These are phyloP conservation scores for Leccinum subrobustum DNA, from an alignment of 1,284 basidiomycete species.

Conservation along the genomic window DNA sequence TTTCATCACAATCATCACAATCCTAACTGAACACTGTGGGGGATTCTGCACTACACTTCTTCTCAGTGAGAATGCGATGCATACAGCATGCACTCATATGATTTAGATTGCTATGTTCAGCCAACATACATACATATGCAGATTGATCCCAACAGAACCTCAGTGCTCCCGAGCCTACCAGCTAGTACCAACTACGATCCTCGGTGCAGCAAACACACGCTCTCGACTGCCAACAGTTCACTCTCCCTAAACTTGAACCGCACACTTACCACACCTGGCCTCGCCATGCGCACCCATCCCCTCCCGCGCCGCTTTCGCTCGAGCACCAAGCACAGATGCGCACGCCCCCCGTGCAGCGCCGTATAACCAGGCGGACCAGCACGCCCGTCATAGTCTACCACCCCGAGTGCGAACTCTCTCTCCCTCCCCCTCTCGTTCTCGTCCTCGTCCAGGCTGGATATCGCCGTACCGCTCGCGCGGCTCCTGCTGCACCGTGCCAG, in stretches of 20 bases:
- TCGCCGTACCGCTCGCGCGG: slow-evolving; percentile 16
- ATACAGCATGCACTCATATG: too few species aligned
- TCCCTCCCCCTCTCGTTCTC: not conserved
- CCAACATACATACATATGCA: not conserved
- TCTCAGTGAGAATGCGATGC: too few species aligned
- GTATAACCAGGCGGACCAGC: slow-evolving; percentile 26
- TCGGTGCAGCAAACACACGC: slow-evolving; percentile 24
- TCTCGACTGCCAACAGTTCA: slow-evolving; percentile 24
- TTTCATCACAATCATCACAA: too few species aligned
- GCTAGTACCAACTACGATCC: slow-evolving; percentile 7
- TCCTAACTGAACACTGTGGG: too few species aligned
- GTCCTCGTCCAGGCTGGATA: slow-evolving; percentile 7
- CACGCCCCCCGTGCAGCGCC: slow-evolving; percentile 19
- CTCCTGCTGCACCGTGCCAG: not conserved
- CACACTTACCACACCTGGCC: slow-evolving; percentile 23
- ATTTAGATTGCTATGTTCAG: not conserved
- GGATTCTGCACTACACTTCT: too few species aligned
- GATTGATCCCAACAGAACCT: not conserved
- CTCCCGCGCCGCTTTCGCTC: slow-evolving; percentile 23
- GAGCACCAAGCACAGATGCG: slow-evolving; percentile 28
- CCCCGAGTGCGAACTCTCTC: slow-evolving; percentile 13
- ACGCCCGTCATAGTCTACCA: slow-evolving; percentile 26
- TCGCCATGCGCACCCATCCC: slow-evolving; percentile 24
- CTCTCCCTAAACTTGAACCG: slow-evolving; percentile 23
- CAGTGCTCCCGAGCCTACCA: not conserved